phyloP scores from a whole-genome alignment of 768 basidiomycete species.

The Russula olivacea region DNA sequence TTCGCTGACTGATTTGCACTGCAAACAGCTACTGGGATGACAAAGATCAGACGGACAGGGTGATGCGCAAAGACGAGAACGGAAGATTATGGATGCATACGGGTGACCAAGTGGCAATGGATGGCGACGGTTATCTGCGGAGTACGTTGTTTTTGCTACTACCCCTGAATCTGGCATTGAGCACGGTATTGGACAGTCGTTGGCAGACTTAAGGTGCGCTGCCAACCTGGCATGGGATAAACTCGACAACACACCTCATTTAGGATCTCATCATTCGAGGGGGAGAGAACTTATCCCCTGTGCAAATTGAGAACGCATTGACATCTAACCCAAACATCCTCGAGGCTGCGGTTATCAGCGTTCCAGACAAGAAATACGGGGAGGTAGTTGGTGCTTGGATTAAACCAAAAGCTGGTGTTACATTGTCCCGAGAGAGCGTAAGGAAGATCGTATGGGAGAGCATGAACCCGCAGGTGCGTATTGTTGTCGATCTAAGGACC shows the following conservation, averaged over 20 bases:
- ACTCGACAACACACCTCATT: not conserved
- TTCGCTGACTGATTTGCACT: not conserved
- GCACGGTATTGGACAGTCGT: constrained; percentile 47
- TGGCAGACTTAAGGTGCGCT: constrained; percentile 65
- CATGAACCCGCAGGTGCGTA: constrained; percentile 76
- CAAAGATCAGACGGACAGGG: constrained; percentile 55
- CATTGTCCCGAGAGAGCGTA: constrained; percentile 47
- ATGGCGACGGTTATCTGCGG: constrained; percentile 71
- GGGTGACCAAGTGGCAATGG: constrained; percentile 76
- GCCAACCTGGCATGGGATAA: not conserved
- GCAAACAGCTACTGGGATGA: constrained; percentile 72
- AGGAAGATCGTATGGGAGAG: constrained; percentile 44
- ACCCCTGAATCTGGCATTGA: not conserved
- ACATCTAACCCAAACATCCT: constrained; percentile 49
- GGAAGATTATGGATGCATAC: constrained; percentile 77
- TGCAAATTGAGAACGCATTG: constrained; percentile 76
- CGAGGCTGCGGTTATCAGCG: constrained; percentile 69
- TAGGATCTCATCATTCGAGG: constrained; percentile 84
- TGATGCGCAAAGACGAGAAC: constrained; percentile 48
- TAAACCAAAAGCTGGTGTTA: constrained; percentile 34
- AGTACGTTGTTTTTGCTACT: constrained; percentile 40
- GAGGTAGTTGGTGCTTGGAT: constrained; percentile 84
- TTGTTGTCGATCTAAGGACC: not conserved
- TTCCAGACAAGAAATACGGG: constrained; percentile 61
- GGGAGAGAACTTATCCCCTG: constrained; percentile 82